Conservation (phyloP, 2,329 filamentous ascomycete genomes). For the Lecanicillium sp. region DNA sequence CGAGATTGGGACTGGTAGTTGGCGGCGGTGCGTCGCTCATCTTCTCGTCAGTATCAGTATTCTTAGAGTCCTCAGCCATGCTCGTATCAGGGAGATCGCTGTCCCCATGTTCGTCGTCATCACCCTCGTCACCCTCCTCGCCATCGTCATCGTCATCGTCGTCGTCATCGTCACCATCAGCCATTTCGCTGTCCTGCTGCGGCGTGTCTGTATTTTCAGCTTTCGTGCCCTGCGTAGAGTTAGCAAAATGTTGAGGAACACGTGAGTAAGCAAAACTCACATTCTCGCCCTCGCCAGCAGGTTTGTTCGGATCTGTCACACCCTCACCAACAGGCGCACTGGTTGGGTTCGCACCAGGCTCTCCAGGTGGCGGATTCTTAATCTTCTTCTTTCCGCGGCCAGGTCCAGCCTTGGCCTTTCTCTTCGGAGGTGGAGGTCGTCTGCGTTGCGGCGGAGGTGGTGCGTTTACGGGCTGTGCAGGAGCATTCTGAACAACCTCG, state of each 20-base stretch:
- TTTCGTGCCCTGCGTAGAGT: constrained; percentile 27
- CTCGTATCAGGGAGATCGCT: constrained; percentile 9
- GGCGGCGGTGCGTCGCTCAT: constrained; percentile 12
- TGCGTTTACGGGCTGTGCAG: constrained; percentile 47
- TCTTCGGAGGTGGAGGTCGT: constrained; percentile 67
- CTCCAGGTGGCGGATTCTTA: constrained; percentile 39
- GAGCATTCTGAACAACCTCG: constrained; percentile 33
- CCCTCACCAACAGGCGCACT: constrained; percentile 28
- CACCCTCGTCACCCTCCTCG: constrained; percentile 38
- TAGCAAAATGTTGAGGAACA: constrained; percentile 8
- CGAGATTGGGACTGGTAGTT: constrained; percentile 16
- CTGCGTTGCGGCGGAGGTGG: constrained; percentile 41
- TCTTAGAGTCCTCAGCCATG: constrained; percentile 5
- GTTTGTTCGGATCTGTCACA: constrained; percentile 3
- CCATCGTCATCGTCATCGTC: constrained; percentile 39
- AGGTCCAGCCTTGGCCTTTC: constrained; percentile 67
- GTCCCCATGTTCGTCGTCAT: constrained; percentile 25
- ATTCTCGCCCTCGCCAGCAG: constrained; percentile 20
- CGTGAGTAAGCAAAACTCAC: constrained; percentile 9
- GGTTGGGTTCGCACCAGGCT: constrained; percentile 15
- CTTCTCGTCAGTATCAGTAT: constrained; percentile 8
- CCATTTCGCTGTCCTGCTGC: constrained; percentile 45
- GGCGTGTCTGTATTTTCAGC: constrained; percentile 34
- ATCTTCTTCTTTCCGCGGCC: constrained; percentile 76
- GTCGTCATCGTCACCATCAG: constrained; percentile 40